A percentile compares a stretch with the other conserved stretches of the same genome.
Conservation (phyloP, 768 basidiomycete species). For the Galerina marginata region DNA sequence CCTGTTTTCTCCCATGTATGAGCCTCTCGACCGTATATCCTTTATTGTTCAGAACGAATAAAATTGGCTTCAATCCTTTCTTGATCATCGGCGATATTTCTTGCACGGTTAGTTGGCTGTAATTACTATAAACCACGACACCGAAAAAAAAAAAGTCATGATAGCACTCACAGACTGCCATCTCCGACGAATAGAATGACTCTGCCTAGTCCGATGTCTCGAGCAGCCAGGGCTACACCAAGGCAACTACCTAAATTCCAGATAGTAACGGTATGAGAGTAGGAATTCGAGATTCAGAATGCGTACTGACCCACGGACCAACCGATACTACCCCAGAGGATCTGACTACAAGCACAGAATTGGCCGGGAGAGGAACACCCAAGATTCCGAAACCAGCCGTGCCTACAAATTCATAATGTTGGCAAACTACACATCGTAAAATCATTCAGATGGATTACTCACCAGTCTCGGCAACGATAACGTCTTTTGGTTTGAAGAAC, state of each 20-base stretch:
- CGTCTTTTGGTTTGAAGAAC: slow-evolving; percentile 76
- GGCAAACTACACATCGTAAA: neutral
- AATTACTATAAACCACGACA: slow-evolving; percentile 5
- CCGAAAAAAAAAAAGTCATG: slow-evolving; percentile 8
- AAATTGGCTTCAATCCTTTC: slow-evolving; percentile 74
- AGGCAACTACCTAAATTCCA: slow-evolving; percentile 56
- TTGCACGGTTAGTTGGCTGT: slow-evolving; percentile 80
- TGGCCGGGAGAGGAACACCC: slow-evolving; percentile 79
- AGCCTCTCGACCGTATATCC: slow-evolving; percentile 90
- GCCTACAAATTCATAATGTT: slow-evolving; percentile 35
- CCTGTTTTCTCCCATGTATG: slow-evolving; percentile 68
- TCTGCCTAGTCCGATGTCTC: slow-evolving; percentile 63
- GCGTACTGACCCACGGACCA: slow-evolving; percentile 73
- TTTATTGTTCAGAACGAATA: slow-evolving; percentile 82
- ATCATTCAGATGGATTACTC: neutral
- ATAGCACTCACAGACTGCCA: slow-evolving; percentile 67
- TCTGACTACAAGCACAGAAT: slow-evolving; percentile 72
- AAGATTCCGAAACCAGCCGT: slow-evolving; percentile 88
- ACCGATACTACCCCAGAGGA: slow-evolving; percentile 93
- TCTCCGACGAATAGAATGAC: slow-evolving; percentile 88
- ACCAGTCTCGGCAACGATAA: slow-evolving; percentile 91
- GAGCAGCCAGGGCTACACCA: slow-evolving; percentile 82
- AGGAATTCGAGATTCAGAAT: neutral
- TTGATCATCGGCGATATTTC: slow-evolving; percentile 87
- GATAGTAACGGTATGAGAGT: neutral